These are phyloP conservation scores for Ustilago shanxiensis DNA, from an alignment of 1,284 basidiomycete species.

Conservation along the genomic window DNA sequence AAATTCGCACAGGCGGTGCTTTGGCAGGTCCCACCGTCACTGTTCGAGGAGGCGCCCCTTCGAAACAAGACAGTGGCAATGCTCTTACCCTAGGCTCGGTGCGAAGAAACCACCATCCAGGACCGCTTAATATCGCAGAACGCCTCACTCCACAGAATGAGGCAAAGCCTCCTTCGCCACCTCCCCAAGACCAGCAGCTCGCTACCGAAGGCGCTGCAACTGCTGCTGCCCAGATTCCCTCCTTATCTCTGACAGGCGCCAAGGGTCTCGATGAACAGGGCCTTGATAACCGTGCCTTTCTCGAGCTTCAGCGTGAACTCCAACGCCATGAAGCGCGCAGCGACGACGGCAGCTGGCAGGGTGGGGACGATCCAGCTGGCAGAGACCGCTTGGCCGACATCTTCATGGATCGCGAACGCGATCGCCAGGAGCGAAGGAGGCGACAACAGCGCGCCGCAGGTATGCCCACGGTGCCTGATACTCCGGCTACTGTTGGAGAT, in stretches of 20 bases:
- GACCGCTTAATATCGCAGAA: slow-evolving; percentile 60
- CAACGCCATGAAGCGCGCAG: slow-evolving; percentile 55
- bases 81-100: slow-evolving; percentile 48
- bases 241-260: slow-evolving; percentile 52
- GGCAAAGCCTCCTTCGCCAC: slow-evolving; percentile 2
- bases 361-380: slow-evolving; percentile 21
- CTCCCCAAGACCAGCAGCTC: background rate
- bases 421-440: slow-evolving; percentile 28
- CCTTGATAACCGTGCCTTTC: slow-evolving; percentile 61
- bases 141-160: slow-evolving; percentile 41
- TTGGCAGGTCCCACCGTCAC: slow-evolving; percentile 54
- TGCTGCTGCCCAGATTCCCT: slow-evolving; percentile 29
- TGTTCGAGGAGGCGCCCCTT: slow-evolving; percentile 41
- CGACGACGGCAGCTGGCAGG: slow-evolving; percentile 47
- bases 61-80: slow-evolving; percentile 9
- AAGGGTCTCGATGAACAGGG: slow-evolving; percentile 64
- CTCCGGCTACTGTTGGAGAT: slow-evolving; percentile 24
- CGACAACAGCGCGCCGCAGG: slow-evolving; percentile 20
- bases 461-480: slow-evolving; percentile 5
- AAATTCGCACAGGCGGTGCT: slow-evolving; percentile 34
- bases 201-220: background rate
- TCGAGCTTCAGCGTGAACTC: slow-evolving; percentile 62
- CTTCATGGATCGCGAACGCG: slow-evolving; percentile 44
- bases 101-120: slow-evolving; percentile 60
- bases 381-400: slow-evolving; percentile 32